These are phyloP conservation scores for Collybiopsis confluens DNA, from an alignment of 768 basidiomycete species.

Conservation along the genomic window DNA sequence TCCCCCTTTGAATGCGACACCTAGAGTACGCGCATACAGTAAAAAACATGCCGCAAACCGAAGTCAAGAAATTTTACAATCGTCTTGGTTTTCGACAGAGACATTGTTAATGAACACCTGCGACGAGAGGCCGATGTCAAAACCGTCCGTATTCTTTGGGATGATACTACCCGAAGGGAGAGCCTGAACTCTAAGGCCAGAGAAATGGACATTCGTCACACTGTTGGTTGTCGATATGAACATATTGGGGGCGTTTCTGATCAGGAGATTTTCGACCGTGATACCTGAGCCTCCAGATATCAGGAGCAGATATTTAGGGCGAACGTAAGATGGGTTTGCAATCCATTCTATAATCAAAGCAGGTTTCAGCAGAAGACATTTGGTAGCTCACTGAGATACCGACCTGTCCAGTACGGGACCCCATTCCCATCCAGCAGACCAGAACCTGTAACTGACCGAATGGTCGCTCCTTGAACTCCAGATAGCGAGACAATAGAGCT, in stretches of 20 bases:
- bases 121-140: constrained; percentile 23
- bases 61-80: constrained; percentile 18
- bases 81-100: constrained; percentile 26
- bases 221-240: constrained; percentile 25
- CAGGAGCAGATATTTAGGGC: constrained; percentile 22
- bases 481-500: constrained; percentile 18
- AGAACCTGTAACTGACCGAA: constrained; percentile 23
- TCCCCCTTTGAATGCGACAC: constrained; percentile 22
- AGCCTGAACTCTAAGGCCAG: constrained; percentile 20
- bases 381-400: not conserved
- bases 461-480: constrained; percentile 18
- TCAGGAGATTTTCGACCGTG: constrained; percentile 23
- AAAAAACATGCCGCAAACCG: not conserved
- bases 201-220: constrained; percentile 22
- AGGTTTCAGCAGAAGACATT: not conserved
- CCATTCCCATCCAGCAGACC: constrained; percentile 29
- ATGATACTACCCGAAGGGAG: constrained; percentile 19
- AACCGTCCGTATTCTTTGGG: constrained; percentile 28
- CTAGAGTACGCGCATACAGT: no score
- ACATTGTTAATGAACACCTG: constrained; percentile 24
- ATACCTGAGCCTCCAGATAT: constrained; percentile 24
- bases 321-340: constrained; percentile 21
- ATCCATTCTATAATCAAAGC: constrained; percentile 17
- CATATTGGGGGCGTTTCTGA: constrained; percentile 25
- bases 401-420: constrained; percentile 25